A percentile compares a stretch with the other conserved stretches of the same genome.
These are phyloP conservation scores for Bruguiera gymnorhiza DNA, from an alignment of 345 rosid genomes.

Conservation along the genomic window DNA sequence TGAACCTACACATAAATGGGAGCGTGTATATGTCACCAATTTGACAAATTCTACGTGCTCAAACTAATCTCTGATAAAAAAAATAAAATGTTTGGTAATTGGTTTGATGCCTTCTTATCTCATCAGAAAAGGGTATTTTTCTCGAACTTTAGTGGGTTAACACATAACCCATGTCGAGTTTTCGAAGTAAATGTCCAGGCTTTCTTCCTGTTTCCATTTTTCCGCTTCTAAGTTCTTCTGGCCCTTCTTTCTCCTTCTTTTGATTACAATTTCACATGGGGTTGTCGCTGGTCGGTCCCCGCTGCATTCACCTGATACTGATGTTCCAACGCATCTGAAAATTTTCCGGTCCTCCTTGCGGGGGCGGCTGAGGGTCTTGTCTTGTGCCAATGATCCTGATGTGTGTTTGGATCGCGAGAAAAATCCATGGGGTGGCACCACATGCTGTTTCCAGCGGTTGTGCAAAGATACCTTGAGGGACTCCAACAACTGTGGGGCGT, in stretches of 20 bases:
- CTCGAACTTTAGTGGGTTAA: not conserved
- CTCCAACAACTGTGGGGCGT: slow-evolving; percentile 29
- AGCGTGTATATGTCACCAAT: slow-evolving; percentile 8
- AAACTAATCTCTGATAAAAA: not conserved
- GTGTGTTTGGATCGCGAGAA: slow-evolving; percentile 31
- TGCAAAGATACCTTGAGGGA: slow-evolving; percentile 32
- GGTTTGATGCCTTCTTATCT: not conserved
- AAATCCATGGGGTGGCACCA: slow-evolving; percentile 38
- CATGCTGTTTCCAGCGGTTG: slow-evolving; percentile 26
- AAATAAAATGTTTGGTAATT: not conserved
- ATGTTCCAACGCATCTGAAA: slow-evolving; percentile 19
- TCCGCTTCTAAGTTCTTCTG: not conserved
- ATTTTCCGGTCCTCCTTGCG: slow-evolving; percentile 16
- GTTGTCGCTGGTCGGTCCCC: not conserved
- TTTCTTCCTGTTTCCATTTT: not conserved
- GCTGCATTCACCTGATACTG: slow-evolving; percentile 6
- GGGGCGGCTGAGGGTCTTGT: slow-evolving; percentile 23
- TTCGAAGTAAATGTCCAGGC: slow-evolving; percentile 11
- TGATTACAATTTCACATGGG: slow-evolving; percentile 11
- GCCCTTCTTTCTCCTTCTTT: slow-evolving; percentile 8
- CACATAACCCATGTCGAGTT: not conserved
- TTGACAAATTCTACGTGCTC: slow-evolving; percentile 11
- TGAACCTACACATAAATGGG: slow-evolving; percentile 7
- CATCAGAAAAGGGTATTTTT: not conserved
- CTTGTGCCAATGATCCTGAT: slow-evolving; percentile 26